phyloP scores from a whole-genome alignment of 202 grass and related monocot genomes.

The Dendrocalamus latiflorus region DNA sequence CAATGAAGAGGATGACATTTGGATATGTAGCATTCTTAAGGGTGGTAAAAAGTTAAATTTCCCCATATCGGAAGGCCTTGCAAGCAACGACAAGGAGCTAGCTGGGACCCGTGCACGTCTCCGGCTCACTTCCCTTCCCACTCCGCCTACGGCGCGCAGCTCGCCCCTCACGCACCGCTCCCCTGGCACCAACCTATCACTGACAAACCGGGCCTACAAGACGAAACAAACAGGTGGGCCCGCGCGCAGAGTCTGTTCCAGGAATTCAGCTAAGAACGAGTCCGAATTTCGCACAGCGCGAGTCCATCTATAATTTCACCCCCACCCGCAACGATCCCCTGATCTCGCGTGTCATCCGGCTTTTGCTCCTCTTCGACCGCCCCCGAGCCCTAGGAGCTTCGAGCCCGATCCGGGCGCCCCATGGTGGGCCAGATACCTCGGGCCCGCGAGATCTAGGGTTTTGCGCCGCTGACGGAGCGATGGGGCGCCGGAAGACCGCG shows the following conservation, averaged over 20 bases:
- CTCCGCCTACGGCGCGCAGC: background rate
- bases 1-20: too few species aligned
- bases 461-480: conserved; percentile 17
- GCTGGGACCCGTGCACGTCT: background rate
- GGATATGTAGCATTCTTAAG: too few species aligned
- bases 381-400: background rate
- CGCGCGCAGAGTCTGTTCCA: background rate
- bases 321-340: background rate
- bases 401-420: background rate
- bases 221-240: background rate
- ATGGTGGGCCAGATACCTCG: conserved; percentile 1
- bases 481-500: conserved; percentile 35
- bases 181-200: background rate
- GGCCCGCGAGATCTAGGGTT: conserved; percentile 50
- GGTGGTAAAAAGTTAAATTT: too few species aligned
- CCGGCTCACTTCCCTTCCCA: background rate
- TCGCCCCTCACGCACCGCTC: background rate
- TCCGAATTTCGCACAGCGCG: background rate
- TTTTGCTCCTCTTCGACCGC: background rate
- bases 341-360: background rate
- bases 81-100: conserved; percentile 1
- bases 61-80: background rate
- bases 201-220: background rate
- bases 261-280: background rate
- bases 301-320: too few species aligned